Evolutionary conservation across 202 grass and related monocot genomes (phyloP), one percentile per base, ranked within the genome.

Genomic region (Musa balbisiana): DNA sequence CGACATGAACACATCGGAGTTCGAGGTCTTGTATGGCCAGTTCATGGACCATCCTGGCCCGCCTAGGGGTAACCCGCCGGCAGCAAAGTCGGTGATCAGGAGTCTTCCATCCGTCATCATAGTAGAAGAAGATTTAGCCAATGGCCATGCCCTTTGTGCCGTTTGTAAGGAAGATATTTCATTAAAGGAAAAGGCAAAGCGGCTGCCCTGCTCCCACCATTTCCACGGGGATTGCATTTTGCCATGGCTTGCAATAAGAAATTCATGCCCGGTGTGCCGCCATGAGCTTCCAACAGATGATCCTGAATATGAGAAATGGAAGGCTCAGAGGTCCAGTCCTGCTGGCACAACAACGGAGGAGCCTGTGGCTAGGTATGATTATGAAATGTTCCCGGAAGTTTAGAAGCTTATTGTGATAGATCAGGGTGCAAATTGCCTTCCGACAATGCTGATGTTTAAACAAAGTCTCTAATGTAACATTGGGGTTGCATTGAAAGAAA

Each of bases 1-100:
- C 2, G 21, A 1, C 13, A 14, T 71, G 11, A 51, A 73, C 52
- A 27, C 71, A 12, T 73, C 71, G 9, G 52, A 54, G 17, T 56
- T 53, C 51, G 71, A 73, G 51, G 52, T 56, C 51, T 73, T 73
- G 71, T 54, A 25, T 23, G 52, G 21, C 10, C 71, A 73, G 52
- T 26, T 55, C 22, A 1, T 52, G 20, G 10, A 55, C 10, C 50
- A 53, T 23, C 16, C 11, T 26, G 52, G 20, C 62, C 62, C 22
- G 0, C 10, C 10, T 11, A 27, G 10, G 6, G 62, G 17, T 11
- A 55, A 1, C 50, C 50, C 52, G 15, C 71, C 16, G 17, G 9
- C 71, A 3, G 71, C 50, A 9, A 71, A 10, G n/a, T 71, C 68
- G 14, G 68, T 71, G 3, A 11, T 71, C 13, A 25, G 19, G 27